Conservation (phyloP, 768 basidiomycete species). For the Amyloporia xantha region DNA sequence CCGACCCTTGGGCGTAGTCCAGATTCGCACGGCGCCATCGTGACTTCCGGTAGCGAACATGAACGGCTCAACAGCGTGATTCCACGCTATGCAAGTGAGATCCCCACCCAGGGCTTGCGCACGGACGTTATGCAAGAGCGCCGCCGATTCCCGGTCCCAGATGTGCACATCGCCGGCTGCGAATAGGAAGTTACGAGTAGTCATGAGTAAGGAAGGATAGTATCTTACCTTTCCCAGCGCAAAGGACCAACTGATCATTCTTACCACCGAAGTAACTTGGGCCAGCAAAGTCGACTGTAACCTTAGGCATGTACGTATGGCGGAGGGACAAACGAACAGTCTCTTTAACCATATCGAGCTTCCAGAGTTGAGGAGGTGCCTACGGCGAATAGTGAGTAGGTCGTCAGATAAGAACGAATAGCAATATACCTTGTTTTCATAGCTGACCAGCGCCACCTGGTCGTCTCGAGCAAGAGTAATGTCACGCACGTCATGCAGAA, state of each 20-base stretch:
- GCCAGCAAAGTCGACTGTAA: conserved; percentile 66
- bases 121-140: conserved; percentile 63
- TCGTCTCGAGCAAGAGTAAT: conserved; percentile 59
- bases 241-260: conserved; percentile 71
- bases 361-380: conserved; percentile 79
- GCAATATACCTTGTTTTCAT: conserved; percentile 55
- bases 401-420: background rate
- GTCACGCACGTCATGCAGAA: conserved; percentile 66
- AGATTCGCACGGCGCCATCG: conserved; percentile 69
- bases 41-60: conserved; percentile 72
- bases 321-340: conserved; percentile 33
- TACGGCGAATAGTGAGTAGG: conserved; percentile 22
- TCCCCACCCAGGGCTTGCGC: conserved; percentile 52
- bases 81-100: conserved; percentile 79
- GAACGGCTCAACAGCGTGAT: conserved; percentile 57
- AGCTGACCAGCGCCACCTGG: conserved; percentile 60
- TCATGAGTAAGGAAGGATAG: background rate
- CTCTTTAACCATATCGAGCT: conserved; percentile 57
- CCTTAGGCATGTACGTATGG: conserved; percentile 71
- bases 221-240: conserved; percentile 62
- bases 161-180: conserved; percentile 78
- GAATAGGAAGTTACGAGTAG: background rate
- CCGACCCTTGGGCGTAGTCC: conserved; percentile 37
- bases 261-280: conserved; percentile 79
- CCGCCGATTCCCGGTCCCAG: conserved; percentile 79